Evolutionary conservation across 257 asterid genomes (phyloP).

Genomic region (Eustoma russellianum): DNA sequence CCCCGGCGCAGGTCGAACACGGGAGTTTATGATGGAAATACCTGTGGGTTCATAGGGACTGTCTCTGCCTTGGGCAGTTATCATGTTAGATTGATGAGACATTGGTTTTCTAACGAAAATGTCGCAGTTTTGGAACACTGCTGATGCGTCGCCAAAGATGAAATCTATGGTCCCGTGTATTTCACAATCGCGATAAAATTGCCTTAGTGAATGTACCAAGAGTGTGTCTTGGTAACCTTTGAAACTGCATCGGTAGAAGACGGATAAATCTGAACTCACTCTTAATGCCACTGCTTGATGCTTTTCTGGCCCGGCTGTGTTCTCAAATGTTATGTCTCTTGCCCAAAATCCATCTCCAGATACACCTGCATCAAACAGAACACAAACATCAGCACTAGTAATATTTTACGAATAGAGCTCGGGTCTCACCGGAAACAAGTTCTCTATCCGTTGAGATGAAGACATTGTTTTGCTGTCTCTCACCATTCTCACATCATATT

Average conservation of each 20-base stretch:
- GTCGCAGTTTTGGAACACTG: slow-evolving; percentile 50
- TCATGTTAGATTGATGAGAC: slow-evolving; percentile 45
- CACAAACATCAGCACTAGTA: neutral
- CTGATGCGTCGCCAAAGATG: slow-evolving; percentile 60
- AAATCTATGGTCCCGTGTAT: slow-evolving; percentile 56
- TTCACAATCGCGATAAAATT: slow-evolving; percentile 64
- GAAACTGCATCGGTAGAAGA: slow-evolving; percentile 56
- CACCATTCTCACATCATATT: neutral
- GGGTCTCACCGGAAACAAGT: neutral
- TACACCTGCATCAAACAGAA: slow-evolving; percentile 26
- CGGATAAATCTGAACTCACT: slow-evolving; percentile 39
- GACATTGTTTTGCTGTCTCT: neutral
- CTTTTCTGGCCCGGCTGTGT: slow-evolving; percentile 54
- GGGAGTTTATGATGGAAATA: slow-evolving; percentile 35
- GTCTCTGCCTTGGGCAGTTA: slow-evolving; percentile 59
- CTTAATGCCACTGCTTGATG: slow-evolving; percentile 65
- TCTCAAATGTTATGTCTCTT: slow-evolving; percentile 65
- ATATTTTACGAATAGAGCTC: neutral
- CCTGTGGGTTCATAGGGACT: slow-evolving; percentile 49
- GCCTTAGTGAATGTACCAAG: slow-evolving; percentile 42
- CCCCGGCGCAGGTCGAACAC: slow-evolving; percentile 33
- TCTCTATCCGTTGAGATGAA: too few relatives aligned
- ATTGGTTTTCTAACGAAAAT: slow-evolving; percentile 42
- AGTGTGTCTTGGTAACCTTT: slow-evolving; percentile 72
- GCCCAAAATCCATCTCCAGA: slow-evolving; percentile 68